Evolutionary conservation across 352 stramenopile genomes (phyloP).

Genomic region (Phytophthora pluvialis): DNA sequence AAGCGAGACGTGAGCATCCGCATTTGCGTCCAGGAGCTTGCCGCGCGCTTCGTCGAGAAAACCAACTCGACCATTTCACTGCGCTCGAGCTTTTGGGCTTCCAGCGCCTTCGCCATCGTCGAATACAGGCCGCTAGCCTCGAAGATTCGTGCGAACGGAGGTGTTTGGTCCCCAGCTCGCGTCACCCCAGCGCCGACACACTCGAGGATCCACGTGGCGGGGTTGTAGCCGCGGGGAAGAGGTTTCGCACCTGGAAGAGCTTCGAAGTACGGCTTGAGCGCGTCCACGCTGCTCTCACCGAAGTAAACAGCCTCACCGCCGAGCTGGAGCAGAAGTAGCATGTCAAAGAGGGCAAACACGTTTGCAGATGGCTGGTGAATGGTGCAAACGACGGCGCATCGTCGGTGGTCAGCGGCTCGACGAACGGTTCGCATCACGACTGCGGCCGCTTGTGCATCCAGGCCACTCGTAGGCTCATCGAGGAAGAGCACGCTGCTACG

Average conservation of each 20-base stretch:
- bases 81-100: conserved; percentile 4
- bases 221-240: conserved; percentile 81
- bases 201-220: conserved; percentile 90
- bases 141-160: conserved; percentile 38
- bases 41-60: conserved; percentile 33
- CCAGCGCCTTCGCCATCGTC: conserved; percentile 34
- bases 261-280: conserved; percentile 44
- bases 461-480: conserved; percentile 59
- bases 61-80: conserved; percentile 11
- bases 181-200: conserved; percentile 59
- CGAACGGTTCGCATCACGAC: conserved; percentile 20
- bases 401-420: conserved; percentile 8
- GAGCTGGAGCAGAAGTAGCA: conserved; percentile 66
- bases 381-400: conserved; percentile 36
- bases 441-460: conserved; percentile 87
- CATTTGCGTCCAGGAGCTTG: conserved; percentile 32
- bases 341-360: conserved; percentile 87
- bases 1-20: conserved; percentile 49
- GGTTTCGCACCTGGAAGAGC: conserved; percentile 26
- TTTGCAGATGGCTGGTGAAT: conserved; percentile 50
- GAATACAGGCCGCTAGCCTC: conserved; percentile 26
- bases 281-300: conserved; percentile 34
- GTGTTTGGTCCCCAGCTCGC: conserved; percentile 54
- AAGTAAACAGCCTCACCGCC: conserved; percentile 52
- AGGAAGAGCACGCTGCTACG: conserved; percentile 77